phyloP scores from a whole-genome alignment of 2,329 filamentous ascomycete genomes.

The Apiospora sp. region DNA sequence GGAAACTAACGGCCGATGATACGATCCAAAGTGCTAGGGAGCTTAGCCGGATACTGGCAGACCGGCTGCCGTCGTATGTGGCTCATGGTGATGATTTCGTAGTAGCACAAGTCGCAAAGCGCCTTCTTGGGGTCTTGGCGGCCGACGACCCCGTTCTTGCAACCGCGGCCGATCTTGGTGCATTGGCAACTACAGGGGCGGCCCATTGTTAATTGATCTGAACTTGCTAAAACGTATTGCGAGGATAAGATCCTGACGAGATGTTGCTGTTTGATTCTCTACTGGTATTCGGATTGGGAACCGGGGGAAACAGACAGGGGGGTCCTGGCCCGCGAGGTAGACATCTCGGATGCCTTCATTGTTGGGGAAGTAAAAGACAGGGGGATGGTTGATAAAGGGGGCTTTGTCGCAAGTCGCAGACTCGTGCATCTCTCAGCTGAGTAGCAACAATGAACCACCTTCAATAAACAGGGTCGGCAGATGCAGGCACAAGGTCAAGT shows the following conservation, averaged over 20 bases:
- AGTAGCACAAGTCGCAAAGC: conserved; percentile 17
- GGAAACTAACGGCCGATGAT: background rate
- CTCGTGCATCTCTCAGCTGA: background rate
- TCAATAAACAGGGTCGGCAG: no score
- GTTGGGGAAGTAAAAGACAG: background rate
- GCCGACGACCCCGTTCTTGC: background rate
- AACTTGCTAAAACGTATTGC: background rate
- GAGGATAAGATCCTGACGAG: no score
- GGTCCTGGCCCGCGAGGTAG: background rate
- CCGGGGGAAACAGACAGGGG: no score
- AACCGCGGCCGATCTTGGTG: background rate
- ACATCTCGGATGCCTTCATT: background rate
- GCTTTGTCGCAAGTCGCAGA: background rate
- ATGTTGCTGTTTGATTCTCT: background rate
- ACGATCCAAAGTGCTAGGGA: background rate
- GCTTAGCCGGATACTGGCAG: background rate
- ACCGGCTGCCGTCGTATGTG: background rate
- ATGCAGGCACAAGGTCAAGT: no score
- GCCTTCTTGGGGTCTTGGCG: background rate
- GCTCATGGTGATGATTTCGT: background rate
- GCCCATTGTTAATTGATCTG: background rate
- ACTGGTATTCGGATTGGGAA: no score
- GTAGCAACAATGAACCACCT: background rate
- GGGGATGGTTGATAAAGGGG: background rate
- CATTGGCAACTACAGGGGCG: conserved; percentile 4